These are phyloP conservation scores for Suillus clintonianus DNA, from an alignment of 768 basidiomycete species.

Conservation along the genomic window DNA sequence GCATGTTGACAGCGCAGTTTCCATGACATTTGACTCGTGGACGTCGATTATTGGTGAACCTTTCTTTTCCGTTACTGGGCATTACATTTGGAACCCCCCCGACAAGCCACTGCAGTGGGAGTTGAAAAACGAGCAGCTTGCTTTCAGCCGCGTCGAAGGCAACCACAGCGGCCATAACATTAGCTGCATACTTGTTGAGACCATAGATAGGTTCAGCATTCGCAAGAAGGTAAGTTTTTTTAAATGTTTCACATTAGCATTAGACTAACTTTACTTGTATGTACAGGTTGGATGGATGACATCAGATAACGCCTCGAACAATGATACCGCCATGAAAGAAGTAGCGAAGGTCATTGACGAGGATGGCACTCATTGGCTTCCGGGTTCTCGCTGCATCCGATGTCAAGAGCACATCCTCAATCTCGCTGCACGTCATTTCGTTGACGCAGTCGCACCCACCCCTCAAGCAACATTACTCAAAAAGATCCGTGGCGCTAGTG, in stretches of 20 bases:
- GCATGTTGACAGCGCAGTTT: not conserved
- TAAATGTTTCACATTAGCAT: fast-evolving
- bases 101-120: not conserved
- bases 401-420: not conserved
- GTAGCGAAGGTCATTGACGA: not conserved
- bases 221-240: not conserved
- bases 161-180: not conserved
- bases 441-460: not conserved
- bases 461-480: not conserved
- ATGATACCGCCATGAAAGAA: not conserved
- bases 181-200: not conserved
- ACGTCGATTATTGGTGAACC: slow-evolving; percentile 14
- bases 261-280: not conserved
- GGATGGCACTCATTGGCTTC: not conserved
- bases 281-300: not conserved
- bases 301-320: not conserved
- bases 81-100: slow-evolving; percentile 10
- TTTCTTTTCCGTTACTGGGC: slow-evolving; percentile 19
- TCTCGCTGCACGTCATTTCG: not conserved
- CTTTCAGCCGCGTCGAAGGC: not conserved
- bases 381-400: not conserved
- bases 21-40: slow-evolving; percentile 17
- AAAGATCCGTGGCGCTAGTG: not conserved
- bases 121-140: not conserved
- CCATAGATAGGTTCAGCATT: not conserved